Base-by-base conservation (phyloP, 1,139 yeast species). In the Pichia sp. region DNA sequence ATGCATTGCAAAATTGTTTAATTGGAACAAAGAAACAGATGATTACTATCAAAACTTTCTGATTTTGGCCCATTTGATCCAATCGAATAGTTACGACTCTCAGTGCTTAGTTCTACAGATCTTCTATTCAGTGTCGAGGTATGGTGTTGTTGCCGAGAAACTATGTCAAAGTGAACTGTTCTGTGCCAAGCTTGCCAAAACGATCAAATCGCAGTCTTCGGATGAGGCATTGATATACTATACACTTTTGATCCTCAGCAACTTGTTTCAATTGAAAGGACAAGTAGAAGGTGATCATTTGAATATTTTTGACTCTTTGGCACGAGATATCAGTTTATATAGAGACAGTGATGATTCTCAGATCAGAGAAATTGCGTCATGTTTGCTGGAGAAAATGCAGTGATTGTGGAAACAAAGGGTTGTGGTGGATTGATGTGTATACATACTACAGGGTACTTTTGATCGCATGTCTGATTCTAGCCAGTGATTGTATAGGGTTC, bases 1-100 rank as follows among this genome's bases (percentile, higher is more conserved):
- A 2, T 60, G 77, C 55, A 58, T 73, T 37, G 75, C 69, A 3
- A 72, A 73, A 52, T 73, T 77, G 50, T 77, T 77, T 61, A 73
- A 77, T 50, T 53, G 70, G 45, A 38, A 41, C 7, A 33, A 37
- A 1, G 37, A 36, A 11, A 26, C 29, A 7, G 52, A 55, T 40
- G 40, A 43, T 3, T 52, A 55, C 39, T 55, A 49, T 38, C 62
- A 62, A 39, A 58, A 77, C 50, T 65, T 73, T 41, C 56, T 59
- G 3, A 54, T 71, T 1, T 23, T 50, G 6, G 42, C 42, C 31
- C 32, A 42, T 33, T 40, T 48, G 27, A 31, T 45, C 4, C 42
- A 37, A 32, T 45, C 49, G 4, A 42, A 10, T 27, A 41, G 45
- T 33, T 35, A 16, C 36, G 47, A 45, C n/a, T 43, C 48, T 6